phyloP scores from a whole-genome alignment of 331 rosid species.

The Arachis monticola region DNA sequence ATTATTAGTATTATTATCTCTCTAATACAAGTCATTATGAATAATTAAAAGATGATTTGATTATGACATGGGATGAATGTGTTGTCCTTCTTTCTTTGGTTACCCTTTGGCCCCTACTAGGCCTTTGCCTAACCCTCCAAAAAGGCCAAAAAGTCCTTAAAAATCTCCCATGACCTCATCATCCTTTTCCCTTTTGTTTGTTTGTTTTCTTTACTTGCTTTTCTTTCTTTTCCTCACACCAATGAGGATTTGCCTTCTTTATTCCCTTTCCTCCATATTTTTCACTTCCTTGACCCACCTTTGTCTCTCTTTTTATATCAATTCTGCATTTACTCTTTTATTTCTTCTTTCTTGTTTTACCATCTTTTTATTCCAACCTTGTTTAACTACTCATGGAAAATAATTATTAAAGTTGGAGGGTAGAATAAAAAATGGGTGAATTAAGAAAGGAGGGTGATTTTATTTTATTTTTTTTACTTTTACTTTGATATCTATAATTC shows the following conservation, averaged over 20 bases:
- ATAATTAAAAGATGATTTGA: constrained; percentile 13
- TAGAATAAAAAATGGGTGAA: not conserved
- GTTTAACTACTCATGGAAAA: constrained; percentile 37
- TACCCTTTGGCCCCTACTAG: not conserved
- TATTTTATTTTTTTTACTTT: not conserved
- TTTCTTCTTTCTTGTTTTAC: constrained; percentile 9
- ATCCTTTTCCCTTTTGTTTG: constrained; percentile 1
- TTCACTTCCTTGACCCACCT: constrained; percentile 24
- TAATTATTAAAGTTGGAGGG: constrained; percentile 27
- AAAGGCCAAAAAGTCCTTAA: constrained; percentile 33
- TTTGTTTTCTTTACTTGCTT: constrained; percentile 3
- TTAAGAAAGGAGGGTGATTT: not conserved
- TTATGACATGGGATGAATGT: constrained; percentile 17
- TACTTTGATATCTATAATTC: not conserved
- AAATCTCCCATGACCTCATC: not conserved
- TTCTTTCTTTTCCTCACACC: constrained; percentile 37
- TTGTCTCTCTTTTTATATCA: constrained; percentile 31
- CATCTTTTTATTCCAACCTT: constrained; percentile 35
- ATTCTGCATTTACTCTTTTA: not conserved
- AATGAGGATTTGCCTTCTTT: constrained; percentile 38
- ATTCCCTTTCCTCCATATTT: not conserved
- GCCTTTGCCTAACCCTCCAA: constrained; percentile 21
- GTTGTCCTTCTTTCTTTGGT: constrained; percentile 19
- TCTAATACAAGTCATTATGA: constrained; percentile 10
- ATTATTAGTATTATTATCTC: not conserved